Base-by-base conservation (phyloP, 2,329 filamentous ascomycete genomes). In the Gnomoniopsis smithogilvyi region DNA sequence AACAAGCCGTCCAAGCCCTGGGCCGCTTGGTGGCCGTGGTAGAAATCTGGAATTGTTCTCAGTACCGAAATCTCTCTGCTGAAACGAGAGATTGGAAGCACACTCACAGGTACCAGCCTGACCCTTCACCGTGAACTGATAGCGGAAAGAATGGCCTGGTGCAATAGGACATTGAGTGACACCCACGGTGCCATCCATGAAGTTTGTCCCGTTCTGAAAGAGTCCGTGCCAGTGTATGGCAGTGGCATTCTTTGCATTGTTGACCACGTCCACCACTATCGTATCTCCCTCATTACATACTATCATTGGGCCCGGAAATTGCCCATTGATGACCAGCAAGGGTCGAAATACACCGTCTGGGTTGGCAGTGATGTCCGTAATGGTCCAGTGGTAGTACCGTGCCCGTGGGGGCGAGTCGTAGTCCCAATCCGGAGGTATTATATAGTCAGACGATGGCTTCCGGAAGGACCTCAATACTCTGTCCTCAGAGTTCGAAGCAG, bases 181-280 rank as follows among this genome's bases (percentile, higher is more conserved):
- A 43, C 80, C 84, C 0, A 81, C 74, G 2, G 85, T 80, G 1
- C 88, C 88, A 66, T 91, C 88, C 82, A 89, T 88, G 54, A 82
- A 80, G 60, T 85, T 90, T 0, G 88, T 90, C 12, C 88, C 88
- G 64, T 90, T 90, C 68, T 92, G 89, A 67, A 85, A 91, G 63
- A 94, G 79, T 17, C 90, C 90, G 65, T 94, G 90, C 70, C 90
- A 93, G 68, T 94, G 90, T 6, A 93, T 77, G 41, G 80, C 83
- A 10, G 87, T 88, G 14, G 80, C 82, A 64, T 92, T 89, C 14
- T 77, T 75, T 0, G 89, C 83, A 22, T 81, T 78, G 65, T 94
- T 94, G 64, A 84, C 75, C 53, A 92, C 78, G 34, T 90, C 84
- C 47, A 92, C 83, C 3, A 91, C 71, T 10, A 95, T 71, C 1